A percentile compares a stretch with the other conserved stretches of the same genome.
These are phyloP conservation scores for Stentor coeruleus DNA, from an alignment of 73 alveolate genomes.

Conservation along the genomic window DNA sequence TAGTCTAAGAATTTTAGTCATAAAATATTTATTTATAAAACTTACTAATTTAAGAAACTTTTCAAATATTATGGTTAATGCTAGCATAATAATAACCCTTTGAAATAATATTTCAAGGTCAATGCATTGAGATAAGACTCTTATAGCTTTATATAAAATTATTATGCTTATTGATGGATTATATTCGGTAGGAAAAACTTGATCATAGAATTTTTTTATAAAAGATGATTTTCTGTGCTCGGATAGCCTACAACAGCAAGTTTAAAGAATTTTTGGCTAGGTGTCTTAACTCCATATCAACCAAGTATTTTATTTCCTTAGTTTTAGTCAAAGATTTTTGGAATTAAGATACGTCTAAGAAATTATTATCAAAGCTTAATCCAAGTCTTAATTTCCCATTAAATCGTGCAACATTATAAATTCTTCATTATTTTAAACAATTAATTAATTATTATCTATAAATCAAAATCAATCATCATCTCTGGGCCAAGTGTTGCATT, in stretches of 20 bases:
- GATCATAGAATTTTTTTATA: not conserved
- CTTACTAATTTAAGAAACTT: not conserved
- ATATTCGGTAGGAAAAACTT: not conserved
- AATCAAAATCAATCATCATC: slow-evolving; percentile 15
- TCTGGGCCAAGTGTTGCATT: not conserved
- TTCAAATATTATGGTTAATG: slow-evolving; percentile 10
- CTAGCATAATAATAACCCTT: not conserved
- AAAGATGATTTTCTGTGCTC: slow-evolving; percentile 3
- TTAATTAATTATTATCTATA: not conserved
- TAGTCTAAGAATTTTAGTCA: not conserved
- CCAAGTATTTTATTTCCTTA: not conserved
- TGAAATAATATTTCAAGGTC: not conserved
- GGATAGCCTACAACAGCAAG: slow-evolving; percentile 19
- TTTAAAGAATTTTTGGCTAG: not conserved
- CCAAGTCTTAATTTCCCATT: too few relatives aligned
- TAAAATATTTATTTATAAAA: not conserved
- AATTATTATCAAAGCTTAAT: not conserved
- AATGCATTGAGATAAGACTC: not conserved
- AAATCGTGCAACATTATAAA: too few relatives aligned
- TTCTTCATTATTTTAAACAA: too few relatives aligned
- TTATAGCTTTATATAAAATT: not conserved
- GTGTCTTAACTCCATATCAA: too few relatives aligned
- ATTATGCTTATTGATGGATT: not conserved
- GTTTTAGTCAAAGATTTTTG: not conserved
- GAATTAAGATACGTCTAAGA: not conserved